A percentile compares a stretch with the other conserved stretches of the same genome.
Evolutionary conservation across 1,284 basidiomycete species (phyloP).

Genomic region (Apiotrichum montevideense): DNA sequence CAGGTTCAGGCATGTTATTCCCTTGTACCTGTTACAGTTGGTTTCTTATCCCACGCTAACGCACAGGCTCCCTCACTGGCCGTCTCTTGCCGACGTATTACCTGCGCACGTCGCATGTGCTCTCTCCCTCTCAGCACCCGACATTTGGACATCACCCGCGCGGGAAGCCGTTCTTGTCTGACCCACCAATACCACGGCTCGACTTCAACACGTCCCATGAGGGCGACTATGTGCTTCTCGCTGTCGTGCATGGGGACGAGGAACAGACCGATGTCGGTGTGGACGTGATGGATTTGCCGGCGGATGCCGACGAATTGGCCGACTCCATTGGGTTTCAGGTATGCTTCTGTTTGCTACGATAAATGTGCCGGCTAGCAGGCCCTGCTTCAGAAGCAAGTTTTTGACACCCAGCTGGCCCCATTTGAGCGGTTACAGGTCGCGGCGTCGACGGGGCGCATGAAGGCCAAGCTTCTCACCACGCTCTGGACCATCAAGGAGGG

Average conservation of each 20-base stretch:
- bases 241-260: conserved; percentile 8
- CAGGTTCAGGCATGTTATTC: too few species aligned
- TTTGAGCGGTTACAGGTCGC: conserved; percentile 22
- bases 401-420: conserved; percentile 18
- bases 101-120: conserved; percentile 16
- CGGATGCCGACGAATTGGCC: conserved; percentile 17
- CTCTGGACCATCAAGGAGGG: conserved; percentile 42
- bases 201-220: conserved; percentile 43
- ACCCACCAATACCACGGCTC: conserved; percentile 21
- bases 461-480: conserved; percentile 25
- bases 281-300: conserved; percentile 35
- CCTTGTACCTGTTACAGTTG: too few species aligned
- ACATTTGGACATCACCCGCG: conserved; percentile 20
- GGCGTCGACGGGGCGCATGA: conserved; percentile 3
- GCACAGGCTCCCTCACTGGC: conserved; percentile 31
- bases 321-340: conserved; percentile 17
- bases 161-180: conserved; percentile 35
- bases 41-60: background rate
- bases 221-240: conserved; percentile 30
- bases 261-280: conserved; percentile 27
- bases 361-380: too few species aligned
- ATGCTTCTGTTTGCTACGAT: too few species aligned
- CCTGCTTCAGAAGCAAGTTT: background rate
- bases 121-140: conserved; percentile 10
- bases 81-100: conserved; percentile 36